Base-by-base conservation (phyloP, 208 protist species). In the Trypanosomatidae sp. region DNA sequence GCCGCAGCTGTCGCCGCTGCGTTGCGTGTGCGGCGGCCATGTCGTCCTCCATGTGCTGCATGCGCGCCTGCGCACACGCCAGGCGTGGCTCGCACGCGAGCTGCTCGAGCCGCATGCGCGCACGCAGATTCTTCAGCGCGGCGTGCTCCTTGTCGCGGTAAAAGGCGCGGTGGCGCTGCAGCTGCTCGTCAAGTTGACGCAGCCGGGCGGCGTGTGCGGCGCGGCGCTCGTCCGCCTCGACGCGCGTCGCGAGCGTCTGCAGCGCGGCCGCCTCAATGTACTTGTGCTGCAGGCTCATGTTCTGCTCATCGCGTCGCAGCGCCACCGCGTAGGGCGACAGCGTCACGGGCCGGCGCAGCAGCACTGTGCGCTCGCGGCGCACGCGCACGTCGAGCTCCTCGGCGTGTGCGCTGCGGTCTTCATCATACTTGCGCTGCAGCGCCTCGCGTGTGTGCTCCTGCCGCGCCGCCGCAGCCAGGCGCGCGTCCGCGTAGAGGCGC, bases 1-100 rank as follows among this genome's bases (percentile, higher is more conserved):
- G n/a, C n/a, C n/a, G n/a, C n/a, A n/a, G n/a, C n/a, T n/a, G n/a
- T n/a, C n/a, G n/a, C n/a, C 53, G 45, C 48, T 44, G 28, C 25
- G 32, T 23, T 37, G 18, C 54, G 28, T 88, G 79, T 4, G 67
- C 47, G 13, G 68, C 56, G 19, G 71, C 47, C 65, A 88, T 77
- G 26, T 72, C 70, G n/a, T 45, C 47, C 37, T 79, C 63, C 42
- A 74, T 56, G 43, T 74, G 65, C 5, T 46, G 37, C 32, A 81
- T 44, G 23, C 70, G 66, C 4, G 58, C 52, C 7, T 28, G 22
- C 8, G 45, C 43, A 15, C 53, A 47, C 21, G 21, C 39, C 23
- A 58, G 41, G 30, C 47, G 33, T 15, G 7, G 20, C 6, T 26
- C 28, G 33, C 52, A 43, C 21, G 28, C 40, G 28, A 13, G 28